Base-by-base conservation (phyloP, 257 asterid genomes). In the Solanum chilense region DNA sequence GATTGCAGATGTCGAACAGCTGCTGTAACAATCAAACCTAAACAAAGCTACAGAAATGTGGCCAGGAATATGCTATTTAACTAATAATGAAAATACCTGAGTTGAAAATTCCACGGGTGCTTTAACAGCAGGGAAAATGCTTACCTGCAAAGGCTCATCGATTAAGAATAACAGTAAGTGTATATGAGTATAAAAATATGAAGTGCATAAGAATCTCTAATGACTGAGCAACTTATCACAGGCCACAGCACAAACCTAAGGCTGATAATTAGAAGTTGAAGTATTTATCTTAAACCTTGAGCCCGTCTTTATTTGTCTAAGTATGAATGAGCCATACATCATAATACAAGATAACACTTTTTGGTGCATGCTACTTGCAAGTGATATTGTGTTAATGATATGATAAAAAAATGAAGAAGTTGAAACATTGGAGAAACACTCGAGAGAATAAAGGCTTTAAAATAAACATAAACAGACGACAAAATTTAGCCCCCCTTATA, bases 71-170 rank as follows among this genome's bases (percentile, higher is more conserved):
- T 25, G 68, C 25, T 45, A 78, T 78, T 45, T 81, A 18, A 81
- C 69, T 16, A 35, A 37, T 52, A 83, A 75, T 44, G 39, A 37
- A 80, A 52, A 83, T 96, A 97, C 98, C 99, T 94, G 98, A 86
- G 94, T 88, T 78, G 98, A 94, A 86, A 92, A 91, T 87, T 97
- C 99, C 86, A 93, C 95, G 39, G 98, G 95, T 70, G 98, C 99
- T 91, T 94, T 95, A 39, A 95, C 98, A 84, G 98, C 87, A 27
- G 99, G 99, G 91, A 95, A 97, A 86, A 95, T 89, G 92, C 91
- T 95, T 85, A 97, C 93, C 99, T 97, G 93, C 92, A 93, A 52
- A 78, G 85, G 68, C 85, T 78, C 64, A 45, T 78, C 16, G 15
- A 45, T 78, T 78, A 44, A 78, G 84, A 78, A 27, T 27, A 45